Base-by-base conservation (phyloP, 2,329 filamentous ascomycete species). In the Botrytis pseudocinerea region DNA sequence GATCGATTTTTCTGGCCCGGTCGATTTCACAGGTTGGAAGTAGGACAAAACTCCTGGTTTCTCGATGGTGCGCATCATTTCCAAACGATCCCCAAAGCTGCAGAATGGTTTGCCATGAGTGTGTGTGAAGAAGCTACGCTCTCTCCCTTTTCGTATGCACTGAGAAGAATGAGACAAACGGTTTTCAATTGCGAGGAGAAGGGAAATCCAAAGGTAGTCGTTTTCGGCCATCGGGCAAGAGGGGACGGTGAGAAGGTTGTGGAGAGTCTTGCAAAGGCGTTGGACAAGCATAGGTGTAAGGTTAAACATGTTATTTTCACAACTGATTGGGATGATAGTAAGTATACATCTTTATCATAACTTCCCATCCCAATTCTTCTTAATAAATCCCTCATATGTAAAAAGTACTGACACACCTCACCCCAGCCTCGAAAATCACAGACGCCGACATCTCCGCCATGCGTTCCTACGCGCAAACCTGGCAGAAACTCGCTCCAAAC, bases 21-120 rank as follows among this genome's bases (percentile, higher is more conserved):
- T 4, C 88, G 95, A 42, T 98, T 94, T 80, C 88, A 91, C 75
- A 82, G 87, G 69, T 87, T 87, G 76, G 77, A 81, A 7, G 86
- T 89, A 73, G 84, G 84, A 5, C 74, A 77, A 22, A 76, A 74
- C n/a, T 70, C 75, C 22, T 79, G 78, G 77, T 78, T 74, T 68
- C 62, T 79, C 32, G 78, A 79, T 75, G 71, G 73, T 40, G 78
- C 77, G 0, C 77, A 79, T 70, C 78, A 78, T 0, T 86, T 92
- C 2, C 94, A 98, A 80, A 97, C 94, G 79, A 90, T 98, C 70
- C 89, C 91, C 77, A 87, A 92, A 77, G 93, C 93, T 6, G 91
- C 91, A 0, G 87, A 88, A 75, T 98, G 94, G 94, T 98, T 97
- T 88, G 89, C 7, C 79, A 16, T 57, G 35, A 65, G 60, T 28